Evolutionary conservation across 768 basidiomycete species (phyloP), one percentile per base, ranked within the genome.

Genomic region (Pleurotus djamor): DNA sequence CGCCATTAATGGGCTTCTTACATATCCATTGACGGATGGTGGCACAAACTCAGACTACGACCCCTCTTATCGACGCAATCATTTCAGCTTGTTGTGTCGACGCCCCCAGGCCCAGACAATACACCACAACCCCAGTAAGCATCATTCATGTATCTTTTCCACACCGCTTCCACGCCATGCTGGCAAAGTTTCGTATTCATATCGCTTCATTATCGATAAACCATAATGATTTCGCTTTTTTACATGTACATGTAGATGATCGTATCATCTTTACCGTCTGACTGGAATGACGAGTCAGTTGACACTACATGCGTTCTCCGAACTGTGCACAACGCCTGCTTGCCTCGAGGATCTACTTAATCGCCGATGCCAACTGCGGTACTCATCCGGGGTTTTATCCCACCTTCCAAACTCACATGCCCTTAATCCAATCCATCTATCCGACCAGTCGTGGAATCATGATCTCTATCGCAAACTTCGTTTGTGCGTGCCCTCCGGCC

Each of bases 311-410:
- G 54, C 35, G 54, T n/a, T 16, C 38, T 37, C 37, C 54, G 54
- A 55, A 44, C 17, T 43, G 54, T 41, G 16, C 16, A 41, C 41
- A 17, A 21, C 54, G 17, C 16, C 21, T 38, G 37, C 37, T 55
- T 43, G 38, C 54, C 54, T 55, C 54, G 54, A 55, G 54, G 54
- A 55, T 55, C n/a, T 37, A 43, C 54, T 55, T 55, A 55, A 55
- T 55, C 54, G 54, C 54, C 54, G 54, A 55, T 41, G 37, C 37
- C 21, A 21, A 41, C 21, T 28, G 21, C 37, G 12, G 16, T 28
- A 17, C 49, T 8, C 49, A 55, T 44, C 41, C 54, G 41, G 54
- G 13, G 38, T 55, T 50, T 55, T 55, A 55, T 55, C 54, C 54
- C 41, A 55, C 54, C 54, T 43, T 55, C 54, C 41, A n/a, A 14